Conservation (phyloP, 768 basidiomycete genomes). For the Panus rudis region DNA sequence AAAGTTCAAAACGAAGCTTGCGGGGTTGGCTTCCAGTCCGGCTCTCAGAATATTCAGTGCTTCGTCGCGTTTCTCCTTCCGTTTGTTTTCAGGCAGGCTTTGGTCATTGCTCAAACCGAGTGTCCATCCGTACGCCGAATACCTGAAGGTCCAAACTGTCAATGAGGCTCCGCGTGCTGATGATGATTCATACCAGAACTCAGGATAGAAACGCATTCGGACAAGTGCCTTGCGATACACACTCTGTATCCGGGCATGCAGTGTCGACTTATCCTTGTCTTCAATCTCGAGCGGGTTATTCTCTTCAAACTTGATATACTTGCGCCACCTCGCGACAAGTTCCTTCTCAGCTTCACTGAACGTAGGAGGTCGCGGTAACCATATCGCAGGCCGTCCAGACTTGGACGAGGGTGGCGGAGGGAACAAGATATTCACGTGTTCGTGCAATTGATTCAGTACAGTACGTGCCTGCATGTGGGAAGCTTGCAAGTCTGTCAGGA, state of each 20-base stretch:
- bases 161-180: conserved; percentile 4
- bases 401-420: conserved; percentile 39
- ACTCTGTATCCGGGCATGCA: conserved; percentile 67
- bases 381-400: conserved; percentile 36
- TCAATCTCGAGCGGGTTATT: conserved; percentile 90
- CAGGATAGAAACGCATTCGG: conserved; percentile 89
- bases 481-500: conserved; percentile 87
- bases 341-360: conserved; percentile 68
- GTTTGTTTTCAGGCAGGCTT: conserved; percentile 8
- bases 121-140: conserved; percentile 87
- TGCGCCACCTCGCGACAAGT: conserved; percentile 82
- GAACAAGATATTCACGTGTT: conserved; percentile 58
- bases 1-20: conserved; percentile 85
- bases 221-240: conserved; percentile 87
- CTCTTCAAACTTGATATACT: conserved; percentile 94
- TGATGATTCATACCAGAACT: conserved; percentile 67
- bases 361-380: conserved; percentile 63
- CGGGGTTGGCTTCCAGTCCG: conserved; percentile 83
- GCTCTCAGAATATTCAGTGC: conserved; percentile 72
- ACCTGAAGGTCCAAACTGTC: conserved; percentile 43
- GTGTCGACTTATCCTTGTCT: conserved; percentile 62
- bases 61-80: conserved; percentile 54
- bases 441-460: conserved; percentile 73
- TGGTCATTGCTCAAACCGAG: conserved; percentile 46
- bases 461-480: conserved; percentile 94